These are phyloP conservation scores for Trichoderma arundinaceum DNA, from an alignment of 2,329 filamentous ascomycete species.

Conservation along the genomic window DNA sequence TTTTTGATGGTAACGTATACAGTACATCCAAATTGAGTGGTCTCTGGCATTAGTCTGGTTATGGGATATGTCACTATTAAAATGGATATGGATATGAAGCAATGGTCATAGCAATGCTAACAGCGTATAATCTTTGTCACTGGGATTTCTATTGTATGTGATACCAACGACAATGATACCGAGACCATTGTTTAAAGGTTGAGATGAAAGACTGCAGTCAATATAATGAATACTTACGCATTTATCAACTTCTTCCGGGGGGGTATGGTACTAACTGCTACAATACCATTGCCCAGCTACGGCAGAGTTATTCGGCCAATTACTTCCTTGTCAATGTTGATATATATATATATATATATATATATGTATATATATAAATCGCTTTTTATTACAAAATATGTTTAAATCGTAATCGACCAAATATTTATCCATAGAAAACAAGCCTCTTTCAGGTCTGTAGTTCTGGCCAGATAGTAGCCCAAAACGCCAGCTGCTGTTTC, in stretches of 20 bases:
- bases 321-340: neutral
- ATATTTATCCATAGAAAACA: neutral
- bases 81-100: neutral
- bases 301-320: too few species aligned
- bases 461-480: slow-evolving; percentile 7
- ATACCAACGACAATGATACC: neutral
- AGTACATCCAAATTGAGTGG: neutral
- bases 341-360: neutral
- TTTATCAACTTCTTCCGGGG: too few species aligned
- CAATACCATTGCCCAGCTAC: too few species aligned
- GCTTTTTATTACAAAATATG: neutral
- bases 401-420: neutral
- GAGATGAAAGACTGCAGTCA: neutral
- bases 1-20: too few species aligned
- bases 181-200: neutral
- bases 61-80: neutral
- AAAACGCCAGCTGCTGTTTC: slow-evolving; percentile 7
- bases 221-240: neutral
- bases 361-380: neutral
- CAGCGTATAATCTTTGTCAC: neutral
- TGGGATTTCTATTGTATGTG: too few species aligned
- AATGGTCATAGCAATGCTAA: neutral
- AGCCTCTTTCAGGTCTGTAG: slow-evolving; percentile 3
- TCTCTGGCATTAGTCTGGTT: neutral
- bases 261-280: too few species aligned